These are phyloP conservation scores for Backusella psychrophila DNA, from an alignment of 192 early-diverging fungal genomes.

Conservation along the genomic window DNA sequence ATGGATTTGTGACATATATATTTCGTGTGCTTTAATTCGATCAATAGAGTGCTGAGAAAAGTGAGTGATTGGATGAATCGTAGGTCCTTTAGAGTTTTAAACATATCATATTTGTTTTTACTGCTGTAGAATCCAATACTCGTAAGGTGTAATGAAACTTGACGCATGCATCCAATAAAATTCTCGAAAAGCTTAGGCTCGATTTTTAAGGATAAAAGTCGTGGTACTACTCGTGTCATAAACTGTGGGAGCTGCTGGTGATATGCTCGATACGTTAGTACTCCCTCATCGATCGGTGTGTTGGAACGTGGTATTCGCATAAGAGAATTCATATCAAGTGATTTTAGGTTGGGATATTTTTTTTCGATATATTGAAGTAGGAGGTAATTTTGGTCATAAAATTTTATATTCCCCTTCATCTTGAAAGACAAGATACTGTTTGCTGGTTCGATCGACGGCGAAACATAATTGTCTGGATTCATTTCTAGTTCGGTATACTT, in stretches of 20 bases:
- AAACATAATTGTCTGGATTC: neutral
- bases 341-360: neutral
- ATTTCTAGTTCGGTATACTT: neutral
- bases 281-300: neutral
- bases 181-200: neutral
- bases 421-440: neutral
- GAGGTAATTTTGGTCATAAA: neutral
- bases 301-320: slow-evolving; percentile 5
- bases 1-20: neutral
- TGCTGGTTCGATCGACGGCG: neutral
- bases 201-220: neutral
- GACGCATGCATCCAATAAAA: neutral
- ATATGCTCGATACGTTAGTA: neutral
- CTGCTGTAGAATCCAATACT: neutral
- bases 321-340: neutral
- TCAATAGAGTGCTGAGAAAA: neutral
- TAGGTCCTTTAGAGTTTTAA: neutral
- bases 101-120: slow-evolving; percentile 1
- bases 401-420: neutral
- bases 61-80: neutral
- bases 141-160: neutral
- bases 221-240: neutral
- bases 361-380: neutral
- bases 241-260: neutral
- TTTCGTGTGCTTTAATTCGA: neutral